Evolutionary conservation across 2,329 filamentous ascomycete genomes (phyloP).

Genomic region (Boeremia exigua): DNA sequence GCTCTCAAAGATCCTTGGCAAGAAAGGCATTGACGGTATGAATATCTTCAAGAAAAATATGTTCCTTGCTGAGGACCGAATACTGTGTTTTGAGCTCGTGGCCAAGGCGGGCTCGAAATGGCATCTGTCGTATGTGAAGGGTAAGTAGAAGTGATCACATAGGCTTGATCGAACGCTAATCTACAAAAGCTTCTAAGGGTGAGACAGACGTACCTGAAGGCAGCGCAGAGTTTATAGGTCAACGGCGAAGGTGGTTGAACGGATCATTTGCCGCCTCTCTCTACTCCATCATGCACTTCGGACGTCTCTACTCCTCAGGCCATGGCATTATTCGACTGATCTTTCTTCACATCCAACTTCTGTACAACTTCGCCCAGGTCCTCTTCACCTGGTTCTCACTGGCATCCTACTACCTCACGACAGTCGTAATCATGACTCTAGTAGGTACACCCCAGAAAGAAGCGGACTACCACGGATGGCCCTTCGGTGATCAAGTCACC

Average conservation of each 20-base stretch:
- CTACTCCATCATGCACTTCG: conserved; percentile 96
- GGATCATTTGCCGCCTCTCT: conserved; percentile 94
- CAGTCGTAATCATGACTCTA: conserved; percentile 91
- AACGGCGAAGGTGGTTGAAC: conserved; percentile 95
- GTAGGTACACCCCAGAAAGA: conserved; percentile 63
- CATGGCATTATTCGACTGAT: conserved; percentile 96
- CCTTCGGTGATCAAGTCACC: conserved; percentile 80
- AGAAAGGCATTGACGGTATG: conserved; percentile 99
- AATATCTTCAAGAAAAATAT: conserved; percentile 99
- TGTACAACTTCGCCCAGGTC: conserved; percentile 88
- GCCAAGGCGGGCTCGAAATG: conserved; percentile 9
- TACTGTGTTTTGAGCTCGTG: conserved; percentile 73
- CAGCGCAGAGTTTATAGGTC: conserved; percentile 91
- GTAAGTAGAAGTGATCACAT: not conserved
- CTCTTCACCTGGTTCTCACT: conserved; percentile 78
- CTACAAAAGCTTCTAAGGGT: conserved; percentile 85
- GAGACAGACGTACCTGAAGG: conserved; percentile 97
- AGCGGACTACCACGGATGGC: conserved; percentile 69
- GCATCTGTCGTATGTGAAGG: conserved; percentile 4
- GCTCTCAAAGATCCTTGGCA: conserved; percentile 85
- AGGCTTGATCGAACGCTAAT: not conserved
- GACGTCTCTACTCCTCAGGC: conserved; percentile 93
- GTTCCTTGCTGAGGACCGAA: conserved; percentile 75
- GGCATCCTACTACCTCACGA: conserved; percentile 93
- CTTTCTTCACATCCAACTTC: conserved; percentile 90